These are phyloP conservation scores for Candida frijolesensis DNA, from an alignment of 1,139 yeast genomes.

Conservation along the genomic window DNA sequence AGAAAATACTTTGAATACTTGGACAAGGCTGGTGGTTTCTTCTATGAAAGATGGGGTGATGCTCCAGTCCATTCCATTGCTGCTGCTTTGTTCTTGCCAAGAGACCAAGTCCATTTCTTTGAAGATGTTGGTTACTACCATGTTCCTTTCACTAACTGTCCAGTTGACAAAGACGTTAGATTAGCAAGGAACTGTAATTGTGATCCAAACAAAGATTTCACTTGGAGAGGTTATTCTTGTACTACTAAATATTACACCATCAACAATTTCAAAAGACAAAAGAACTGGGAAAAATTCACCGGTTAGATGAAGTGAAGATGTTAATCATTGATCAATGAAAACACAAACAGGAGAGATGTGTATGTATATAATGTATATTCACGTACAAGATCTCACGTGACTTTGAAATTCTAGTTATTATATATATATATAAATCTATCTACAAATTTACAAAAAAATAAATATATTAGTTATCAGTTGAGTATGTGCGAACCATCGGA, in stretches of 20 bases:
- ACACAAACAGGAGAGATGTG: too few species aligned
- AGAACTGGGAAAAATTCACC: slow-evolving; percentile 71
- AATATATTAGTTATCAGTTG: too few species aligned
- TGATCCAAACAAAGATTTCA: slow-evolving; percentile 73
- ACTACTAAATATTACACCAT: slow-evolving; percentile 70
- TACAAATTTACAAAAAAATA: too few species aligned
- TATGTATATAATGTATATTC: too few species aligned
- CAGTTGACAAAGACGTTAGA: slow-evolving; percentile 59
- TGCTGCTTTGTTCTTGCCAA: slow-evolving; percentile 71
- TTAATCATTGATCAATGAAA: too few species aligned
- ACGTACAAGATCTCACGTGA: too few species aligned
- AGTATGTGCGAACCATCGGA: too few species aligned
- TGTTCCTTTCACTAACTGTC: slow-evolving; percentile 78
- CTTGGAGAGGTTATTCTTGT: slow-evolving; percentile 88
- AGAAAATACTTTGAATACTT: slow-evolving; percentile 66
- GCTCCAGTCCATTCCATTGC: slow-evolving; percentile 91
- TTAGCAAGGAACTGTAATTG: slow-evolving; percentile 65
- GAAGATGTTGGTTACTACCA: slow-evolving; percentile 85
- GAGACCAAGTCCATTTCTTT: slow-evolving; percentile 71
- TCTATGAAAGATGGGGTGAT: slow-evolving; percentile 93
- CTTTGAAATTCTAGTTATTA: too few species aligned
- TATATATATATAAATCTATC: neutral
- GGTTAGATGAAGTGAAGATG: slow-evolving; percentile 15
- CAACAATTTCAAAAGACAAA: slow-evolving; percentile 64
- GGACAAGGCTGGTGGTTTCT: slow-evolving; percentile 83